Evolutionary conservation across 306 rosid genomes (phyloP), one percentile per base, ranked within the genome.

Genomic region (Sicyos edulis): DNA sequence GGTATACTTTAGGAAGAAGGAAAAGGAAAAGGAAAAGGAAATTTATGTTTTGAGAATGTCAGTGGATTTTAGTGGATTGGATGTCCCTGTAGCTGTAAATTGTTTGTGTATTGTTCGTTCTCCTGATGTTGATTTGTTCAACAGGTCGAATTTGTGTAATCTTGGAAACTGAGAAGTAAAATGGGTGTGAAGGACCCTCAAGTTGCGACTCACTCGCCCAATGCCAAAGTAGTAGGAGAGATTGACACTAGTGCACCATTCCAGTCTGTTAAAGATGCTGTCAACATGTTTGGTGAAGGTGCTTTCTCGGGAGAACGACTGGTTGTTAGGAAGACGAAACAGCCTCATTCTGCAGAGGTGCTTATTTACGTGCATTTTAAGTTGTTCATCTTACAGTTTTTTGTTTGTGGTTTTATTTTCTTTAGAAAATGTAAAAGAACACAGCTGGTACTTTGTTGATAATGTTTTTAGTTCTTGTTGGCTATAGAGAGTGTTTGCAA

Each of bases 261-360:
- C 75, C 99, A 91, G 67, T 95, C 97, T 40, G 97, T 95, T 73
- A 95, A 88, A 83, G 99, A 95, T 86, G 99, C 99, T 10, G 97
- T 95, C 75, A 79, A 82, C 49, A 80, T 91, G 60, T 95, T 91
- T 76, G 97, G 99, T 37, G 97, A 89, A 82, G 99, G 95, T 9
- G 89, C 99, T 63, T 86, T 89, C 78, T 95, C 97, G 7, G 96
- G 96, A 69, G 99, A 91, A 78, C 89, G 74, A 78, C 85, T 85
- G 57, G 65, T 78, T 11, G 40, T 82, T 76, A 91, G 81, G 86
- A 95, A 86, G 88, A 61, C 82, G 58, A 95, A 87, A 68, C 89
- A 87, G 60, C 88, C 92, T 64, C 88, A 91, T 78, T 91, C 97
- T 37, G 85, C 91, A 0, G 99, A 95, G 99, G 99, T 95, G 79